Conservation (phyloP, 148 eudicot species). For the Chenopodium quinoa region DNA sequence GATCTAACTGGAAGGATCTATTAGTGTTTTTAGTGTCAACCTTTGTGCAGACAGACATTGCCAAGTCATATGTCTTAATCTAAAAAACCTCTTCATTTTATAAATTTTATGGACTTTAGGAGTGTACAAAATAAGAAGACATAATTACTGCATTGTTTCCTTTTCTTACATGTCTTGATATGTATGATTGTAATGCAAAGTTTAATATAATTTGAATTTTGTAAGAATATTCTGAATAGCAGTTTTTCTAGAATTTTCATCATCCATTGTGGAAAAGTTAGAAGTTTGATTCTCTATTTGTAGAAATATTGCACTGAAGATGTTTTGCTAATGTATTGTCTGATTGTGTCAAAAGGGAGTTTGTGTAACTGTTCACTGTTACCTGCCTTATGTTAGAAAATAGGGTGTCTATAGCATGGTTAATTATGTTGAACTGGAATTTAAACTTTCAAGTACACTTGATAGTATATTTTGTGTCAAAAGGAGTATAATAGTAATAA, state of each 20-base stretch:
- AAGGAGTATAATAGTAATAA: no score
- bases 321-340: no score
- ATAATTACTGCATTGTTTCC: neutral
- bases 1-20: neutral
- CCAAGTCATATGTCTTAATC: neutral
- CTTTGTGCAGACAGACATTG: neutral
- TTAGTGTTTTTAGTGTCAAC: neutral
- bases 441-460: no score
- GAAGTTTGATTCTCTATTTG: neutral
- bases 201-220: neutral
- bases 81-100: neutral
- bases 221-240: neutral
- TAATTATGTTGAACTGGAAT: no score
- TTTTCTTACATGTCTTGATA: neutral
- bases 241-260: neutral
- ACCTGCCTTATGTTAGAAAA: no score
- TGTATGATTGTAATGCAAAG: neutral
- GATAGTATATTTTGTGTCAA: no score
- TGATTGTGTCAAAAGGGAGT: no score
- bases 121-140: neutral
- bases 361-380: no score
- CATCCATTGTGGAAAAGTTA: neutral
- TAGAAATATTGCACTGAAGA: neutral
- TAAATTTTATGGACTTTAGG: neutral
- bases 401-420: no score